Base-by-base conservation (phyloP, 805 yeast species). In the Tetrapisispora arboricola region DNA sequence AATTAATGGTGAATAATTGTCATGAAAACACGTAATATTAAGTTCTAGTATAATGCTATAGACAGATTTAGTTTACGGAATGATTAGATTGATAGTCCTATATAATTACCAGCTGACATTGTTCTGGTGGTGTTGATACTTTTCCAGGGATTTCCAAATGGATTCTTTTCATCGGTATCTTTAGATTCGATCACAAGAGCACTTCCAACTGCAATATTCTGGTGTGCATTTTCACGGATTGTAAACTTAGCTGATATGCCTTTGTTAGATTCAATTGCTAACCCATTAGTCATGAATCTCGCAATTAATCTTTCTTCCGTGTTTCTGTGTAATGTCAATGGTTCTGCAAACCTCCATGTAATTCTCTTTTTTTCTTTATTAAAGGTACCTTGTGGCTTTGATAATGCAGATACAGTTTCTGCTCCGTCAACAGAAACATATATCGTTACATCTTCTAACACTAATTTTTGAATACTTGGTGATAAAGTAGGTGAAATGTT, bases 341-440 rank as follows among this genome's bases (percentile, higher is more conserved):
- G 67, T 35, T 65, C 67, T 43, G 49, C 64, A 50, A 78, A 76
- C 57, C 82, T 75, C 96, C 96, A 88, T 0, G 92, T 80, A 43
- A 92, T 80, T 62, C 96, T 75, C 50, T 77, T 80, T 55, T 77
- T 79, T 39, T 87, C 96, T 54, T 76, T 81, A 62, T 81, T 85
- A 69, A 87, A 90, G 1, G 94, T 76, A 43, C 96, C 97, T 42
- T 83, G 79, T 5, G 98, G 98, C 58, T 84, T 85, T 3, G 95
- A 82, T 46, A 87, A 78, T 1, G 96, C 96, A 17, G 80, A 70
- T 1, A 78, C 65, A 3, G 81, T 72, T 15, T 75, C 71, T 10
- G 83, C 80, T 28, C 80, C 82, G 15, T 70, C 66, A 49, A 81
- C 77, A n/a, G 78, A 66, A 35, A 84, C 69, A 24, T 64, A 59